phyloP scores from a whole-genome alignment of 768 basidiomycete species.

The Suillus fuscotomentosus region DNA sequence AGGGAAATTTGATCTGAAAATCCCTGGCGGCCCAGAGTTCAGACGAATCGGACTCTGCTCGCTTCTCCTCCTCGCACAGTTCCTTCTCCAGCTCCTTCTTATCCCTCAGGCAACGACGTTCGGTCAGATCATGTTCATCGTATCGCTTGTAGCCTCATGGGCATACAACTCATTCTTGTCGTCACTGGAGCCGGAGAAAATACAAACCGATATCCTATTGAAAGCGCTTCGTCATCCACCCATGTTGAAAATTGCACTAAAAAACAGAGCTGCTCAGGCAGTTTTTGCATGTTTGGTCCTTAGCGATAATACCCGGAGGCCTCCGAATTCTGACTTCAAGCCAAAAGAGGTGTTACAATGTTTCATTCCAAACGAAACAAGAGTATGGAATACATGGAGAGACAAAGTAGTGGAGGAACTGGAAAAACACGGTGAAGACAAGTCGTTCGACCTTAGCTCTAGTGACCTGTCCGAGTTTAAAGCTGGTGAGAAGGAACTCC shows the following conservation, averaged over 20 bases:
- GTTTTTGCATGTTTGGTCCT: constrained; percentile 25
- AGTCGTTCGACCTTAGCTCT: background rate
- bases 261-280: constrained; percentile 8
- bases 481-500: background rate
- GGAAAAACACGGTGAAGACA: constrained; percentile 6
- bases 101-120: constrained; percentile 34
- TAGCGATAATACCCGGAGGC: constrained; percentile 9
- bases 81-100: constrained; percentile 33
- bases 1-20: constrained; percentile 26
- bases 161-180: constrained; percentile 34
- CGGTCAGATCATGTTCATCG: constrained; percentile 35
- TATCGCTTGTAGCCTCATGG: constrained; percentile 33
- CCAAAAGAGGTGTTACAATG: constrained; percentile 6
- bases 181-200: constrained; percentile 35
- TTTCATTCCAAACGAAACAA: constrained; percentile 28
- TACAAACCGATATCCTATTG: constrained; percentile 21
- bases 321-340: constrained; percentile 2
- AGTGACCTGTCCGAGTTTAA: background rate
- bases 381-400: constrained; percentile 28
- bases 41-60: constrained; percentile 26
- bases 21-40: constrained; percentile 16
- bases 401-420: constrained; percentile 21
- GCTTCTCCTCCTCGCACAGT: constrained; percentile 31
- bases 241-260: constrained; percentile 20
- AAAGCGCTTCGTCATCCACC: constrained; percentile 12